A percentile compares a stretch with the other conserved stretches of the same genome.
These are phyloP conservation scores for Urtica urens DNA, from an alignment of 306 rosid genomes.

Conservation along the genomic window DNA sequence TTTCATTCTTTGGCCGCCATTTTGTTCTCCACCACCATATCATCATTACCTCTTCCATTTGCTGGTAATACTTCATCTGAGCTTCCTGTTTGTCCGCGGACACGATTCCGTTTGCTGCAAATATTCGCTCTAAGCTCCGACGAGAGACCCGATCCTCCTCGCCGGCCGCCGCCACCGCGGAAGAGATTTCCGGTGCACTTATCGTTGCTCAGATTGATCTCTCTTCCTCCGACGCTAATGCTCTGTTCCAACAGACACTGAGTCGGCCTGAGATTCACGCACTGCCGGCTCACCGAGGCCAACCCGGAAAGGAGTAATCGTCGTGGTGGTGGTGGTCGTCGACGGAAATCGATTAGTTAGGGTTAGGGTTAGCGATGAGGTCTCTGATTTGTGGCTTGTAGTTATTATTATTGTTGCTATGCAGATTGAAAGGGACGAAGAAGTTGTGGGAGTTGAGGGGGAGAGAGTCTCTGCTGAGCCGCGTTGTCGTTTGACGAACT, in stretches of 20 bases:
- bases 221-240: constrained; percentile 45
- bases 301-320: constrained; percentile 41
- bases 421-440: constrained; percentile 39
- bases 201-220: constrained; percentile 37
- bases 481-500: constrained; percentile 32
- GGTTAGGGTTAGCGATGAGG: constrained; percentile 32
- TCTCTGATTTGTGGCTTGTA: constrained; percentile 25
- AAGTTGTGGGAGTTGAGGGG: constrained; percentile 61
- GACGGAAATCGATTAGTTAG: constrained; percentile 28
- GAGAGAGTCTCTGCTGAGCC: constrained; percentile 51
- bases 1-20: no score
- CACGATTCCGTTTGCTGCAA: constrained; percentile 34
- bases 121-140: constrained; percentile 51
- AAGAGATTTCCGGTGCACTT: constrained; percentile 32
- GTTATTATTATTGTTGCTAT: constrained; percentile 9
- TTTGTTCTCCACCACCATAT: no score
- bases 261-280: constrained; percentile 46
- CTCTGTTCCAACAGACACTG: constrained; percentile 60
- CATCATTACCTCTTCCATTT: constrained; percentile 57
- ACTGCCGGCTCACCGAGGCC: no score
- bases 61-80: constrained; percentile 58
- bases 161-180: constrained; percentile 29
- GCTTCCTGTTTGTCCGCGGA: constrained; percentile 46
- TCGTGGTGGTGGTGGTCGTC: constrained; percentile 25
- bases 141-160: constrained; percentile 30